Evolutionary conservation across 2,329 filamentous ascomycete species (phyloP).

Genomic region (Tolypocladium tropicale): DNA sequence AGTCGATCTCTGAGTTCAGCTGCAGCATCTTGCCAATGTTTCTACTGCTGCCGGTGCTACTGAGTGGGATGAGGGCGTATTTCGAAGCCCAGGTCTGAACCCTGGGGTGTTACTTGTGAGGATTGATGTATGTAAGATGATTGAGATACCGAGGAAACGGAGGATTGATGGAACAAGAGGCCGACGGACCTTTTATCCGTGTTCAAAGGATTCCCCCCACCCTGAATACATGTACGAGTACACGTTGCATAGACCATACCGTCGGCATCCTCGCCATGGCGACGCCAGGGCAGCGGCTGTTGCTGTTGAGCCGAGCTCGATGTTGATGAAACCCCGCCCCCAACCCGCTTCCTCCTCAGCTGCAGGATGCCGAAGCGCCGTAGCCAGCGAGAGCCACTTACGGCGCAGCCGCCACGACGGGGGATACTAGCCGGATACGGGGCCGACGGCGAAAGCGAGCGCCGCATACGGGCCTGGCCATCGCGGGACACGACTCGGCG

Average conservation of each 20-base stretch:
- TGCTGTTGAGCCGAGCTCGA: no score
- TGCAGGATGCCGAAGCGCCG: not conserved
- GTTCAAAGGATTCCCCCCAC: no score
- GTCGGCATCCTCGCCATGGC: no score
- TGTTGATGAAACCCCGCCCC: no score
- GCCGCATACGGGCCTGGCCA: not conserved
- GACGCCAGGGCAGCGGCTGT: no score
- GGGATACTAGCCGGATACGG: not conserved
- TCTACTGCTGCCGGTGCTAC: not conserved
- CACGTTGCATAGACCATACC: no score
- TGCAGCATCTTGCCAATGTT: slow-evolving; percentile 6
- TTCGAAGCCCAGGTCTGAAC: not conserved
- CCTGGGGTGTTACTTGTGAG: no score
- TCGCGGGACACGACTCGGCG: not conserved
- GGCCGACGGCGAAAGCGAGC: not conserved
- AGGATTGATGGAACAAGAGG: no score
- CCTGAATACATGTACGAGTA: no score
- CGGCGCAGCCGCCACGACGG: not conserved
- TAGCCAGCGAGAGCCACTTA: not conserved
- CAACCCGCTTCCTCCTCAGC: not conserved
- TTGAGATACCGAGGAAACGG: no score
- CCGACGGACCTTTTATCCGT: no score
- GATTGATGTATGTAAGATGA: no score
- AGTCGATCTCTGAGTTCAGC: slow-evolving; percentile 9
- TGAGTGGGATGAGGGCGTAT: not conserved